Base-by-base conservation (phyloP, 2,329 filamentous ascomycete genomes). In the Aspergillus aculeatinus region DNA sequence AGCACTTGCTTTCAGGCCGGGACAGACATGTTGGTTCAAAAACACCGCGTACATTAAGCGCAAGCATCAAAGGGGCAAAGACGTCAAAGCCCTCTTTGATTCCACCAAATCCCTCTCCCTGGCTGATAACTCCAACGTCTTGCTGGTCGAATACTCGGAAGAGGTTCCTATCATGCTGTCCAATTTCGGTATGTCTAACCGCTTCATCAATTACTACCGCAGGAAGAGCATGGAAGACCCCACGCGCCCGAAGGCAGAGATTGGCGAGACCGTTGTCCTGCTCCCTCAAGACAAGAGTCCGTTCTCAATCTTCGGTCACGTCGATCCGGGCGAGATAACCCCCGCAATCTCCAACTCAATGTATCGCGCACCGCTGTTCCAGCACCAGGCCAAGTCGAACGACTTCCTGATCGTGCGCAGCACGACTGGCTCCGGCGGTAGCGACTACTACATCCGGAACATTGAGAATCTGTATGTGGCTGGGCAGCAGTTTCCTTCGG, bases 121-220 rank as follows among this genome's bases (percentile, higher is more conserved):
- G 67, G 90, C 87, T 63, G 95, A 99, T 75, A 97, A 96, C 72
- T 92, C 94, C 0, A 89, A 88, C 48, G 88, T 92, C 21, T 84
- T 97, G 5, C 84, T 99, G 14, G 89, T 98, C 35, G 95, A 99
- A 76, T 99, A 99, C 74, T 96, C 92, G 9, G 95, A 99, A 76
- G 92, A 97, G 70, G 89, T 92, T 63, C 95, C 95, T 0, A 90
- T 89, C 10, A 92, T 96, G 61, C 81, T 99, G 63, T 97, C 94
- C 48, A 97, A 96, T 72, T 96, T 97, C 70, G 95, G 94, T 65
- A 99, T 99, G 95, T 93, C 93, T 55, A 96, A 89, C 74, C 90
- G 92, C 56, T 85, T 99, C 60, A 92, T 98, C 80, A 98, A 99
- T 76, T 99, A 98, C 76, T 97, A 97, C 73, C 90, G 92, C 44